Evolutionary conservation across 2,329 filamentous ascomycete species (phyloP), one percentile per base, ranked within the genome.

Genomic region (Pyrenophora teres): DNA sequence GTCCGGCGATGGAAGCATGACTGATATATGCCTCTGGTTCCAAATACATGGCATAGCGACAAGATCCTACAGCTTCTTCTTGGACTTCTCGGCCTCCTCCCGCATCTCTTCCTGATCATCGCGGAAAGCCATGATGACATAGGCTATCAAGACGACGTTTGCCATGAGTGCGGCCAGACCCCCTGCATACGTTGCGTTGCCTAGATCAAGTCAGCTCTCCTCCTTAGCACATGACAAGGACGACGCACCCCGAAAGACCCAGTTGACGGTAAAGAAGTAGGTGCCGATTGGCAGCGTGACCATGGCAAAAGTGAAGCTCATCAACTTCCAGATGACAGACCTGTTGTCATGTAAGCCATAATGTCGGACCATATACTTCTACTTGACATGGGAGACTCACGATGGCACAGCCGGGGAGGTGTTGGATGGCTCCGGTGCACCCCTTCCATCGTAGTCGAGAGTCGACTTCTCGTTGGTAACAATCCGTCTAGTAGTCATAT

Each of bases 231-330:
- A 21, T 19, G 27, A 8, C 18, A 31, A 51, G 46, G 36, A 25
- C 21, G 25, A 25, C 77, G 49, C 77, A 92, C 93, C 92, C 63
- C 80, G 79, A 76, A 96, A 97, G 23, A 97, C 64, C 0, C 80
- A 82, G 68, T 92, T 83, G 23, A 96, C 81, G 0, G 89, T 89
- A 39, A 89, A 67, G 73, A 95, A 99, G 76, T 97, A 99, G 36
- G 89, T 91, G 35, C 90, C 87, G 63, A 99, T 90, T 12, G 94
- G 94, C 16, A 89, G 76, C 13, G 88, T 83, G 54, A 97, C 83
- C 93, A 99, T 97, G 70, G 92, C 92, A 33, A 92, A 79, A 0
- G 92, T 96, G 77, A 97, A 97, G 58, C 83, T 87, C 13, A 97
- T 81, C 16, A 99, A 85, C 77, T 97, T 99, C 69, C 87, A 78